phyloP scores from a whole-genome alignment of 345 rosid genomes.

The Syzygium grande region DNA sequence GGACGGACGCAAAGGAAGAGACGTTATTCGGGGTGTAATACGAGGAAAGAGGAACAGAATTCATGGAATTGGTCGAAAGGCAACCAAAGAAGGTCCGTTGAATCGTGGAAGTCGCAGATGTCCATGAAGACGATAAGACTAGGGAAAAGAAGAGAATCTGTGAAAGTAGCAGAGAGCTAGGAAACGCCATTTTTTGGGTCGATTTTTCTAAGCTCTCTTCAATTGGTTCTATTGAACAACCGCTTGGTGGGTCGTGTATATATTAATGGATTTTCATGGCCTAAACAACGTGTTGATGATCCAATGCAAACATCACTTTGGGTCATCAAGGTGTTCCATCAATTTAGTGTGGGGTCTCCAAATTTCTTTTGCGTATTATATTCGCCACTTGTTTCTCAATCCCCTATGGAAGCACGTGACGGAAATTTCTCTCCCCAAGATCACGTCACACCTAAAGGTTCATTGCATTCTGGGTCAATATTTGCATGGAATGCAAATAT shows the following conservation, averaged over 20 bases:
- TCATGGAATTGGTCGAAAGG: slow-evolving; percentile 17
- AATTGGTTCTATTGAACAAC: background rate
- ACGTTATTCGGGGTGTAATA: slow-evolving; percentile 14
- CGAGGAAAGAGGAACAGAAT: slow-evolving; percentile 8
- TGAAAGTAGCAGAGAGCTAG: background rate
- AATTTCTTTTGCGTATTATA: background rate
- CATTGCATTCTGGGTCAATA: background rate
- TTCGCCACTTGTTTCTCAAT: background rate
- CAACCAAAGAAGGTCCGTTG: slow-evolving; percentile 39
- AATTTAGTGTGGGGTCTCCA: background rate
- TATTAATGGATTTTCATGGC: background rate
- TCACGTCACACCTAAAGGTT: background rate
- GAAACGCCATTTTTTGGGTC: background rate
- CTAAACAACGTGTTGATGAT: background rate
- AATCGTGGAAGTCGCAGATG: background rate
- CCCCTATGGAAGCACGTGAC: background rate
- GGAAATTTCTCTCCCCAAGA: too few species aligned
- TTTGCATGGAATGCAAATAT: too few species aligned
- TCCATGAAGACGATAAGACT: slow-evolving; percentile 2
- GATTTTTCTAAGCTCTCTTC: background rate
- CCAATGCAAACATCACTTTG: background rate
- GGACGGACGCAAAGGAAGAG: slow-evolving; percentile 27
- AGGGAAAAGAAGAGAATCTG: background rate
- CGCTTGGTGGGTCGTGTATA: background rate
- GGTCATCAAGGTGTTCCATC: background rate